Evolutionary conservation across 257 asterid species (phyloP).

Genomic region (Primulina huaijiensis): DNA sequence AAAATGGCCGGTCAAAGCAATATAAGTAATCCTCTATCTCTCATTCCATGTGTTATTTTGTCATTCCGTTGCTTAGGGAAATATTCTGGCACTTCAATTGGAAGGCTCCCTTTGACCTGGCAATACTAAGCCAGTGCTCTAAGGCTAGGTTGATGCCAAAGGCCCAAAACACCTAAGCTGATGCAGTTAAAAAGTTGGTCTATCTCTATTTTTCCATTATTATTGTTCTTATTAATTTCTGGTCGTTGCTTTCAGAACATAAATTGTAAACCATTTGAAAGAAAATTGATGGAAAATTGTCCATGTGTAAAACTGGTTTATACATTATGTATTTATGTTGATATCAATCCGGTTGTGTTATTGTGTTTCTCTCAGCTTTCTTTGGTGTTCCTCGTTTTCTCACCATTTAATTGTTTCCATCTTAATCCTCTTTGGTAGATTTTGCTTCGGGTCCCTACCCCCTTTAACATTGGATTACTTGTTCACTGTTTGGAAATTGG

Average conservation of each 20-base stretch:
- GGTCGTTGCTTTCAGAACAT: not conserved
- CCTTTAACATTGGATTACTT: not conserved
- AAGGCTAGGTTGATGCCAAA: slow-evolving; percentile 13
- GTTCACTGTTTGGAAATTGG: slow-evolving; percentile 20
- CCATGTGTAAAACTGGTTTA: not conserved
- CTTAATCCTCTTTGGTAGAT: not conserved
- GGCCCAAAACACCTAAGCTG: slow-evolving; percentile 1
- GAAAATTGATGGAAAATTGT: not conserved
- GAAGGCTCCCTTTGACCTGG: slow-evolving; percentile 2
- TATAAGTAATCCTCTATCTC: slow-evolving; percentile 40
- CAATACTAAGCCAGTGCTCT: not conserved
- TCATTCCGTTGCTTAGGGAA: slow-evolving; percentile 16
- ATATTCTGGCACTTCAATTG: slow-evolving; percentile 13
- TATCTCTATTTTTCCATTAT: slow-evolving; percentile 4
- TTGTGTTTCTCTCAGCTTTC: not conserved
- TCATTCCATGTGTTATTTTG: slow-evolving; percentile 17
- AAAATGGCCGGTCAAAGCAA: slow-evolving; percentile 42
- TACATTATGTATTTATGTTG: not conserved
- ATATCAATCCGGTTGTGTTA: not conserved
- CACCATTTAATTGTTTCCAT: not conserved
- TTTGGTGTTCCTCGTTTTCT: not conserved
- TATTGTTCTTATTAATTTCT: slow-evolving; percentile 11
- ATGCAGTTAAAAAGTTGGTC: not conserved
- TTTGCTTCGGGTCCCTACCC: not conserved
- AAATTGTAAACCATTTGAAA: not conserved